These are phyloP conservation scores for Aureobasidium zeae DNA, from an alignment of 2,329 filamentous ascomycete species.

Conservation along the genomic window DNA sequence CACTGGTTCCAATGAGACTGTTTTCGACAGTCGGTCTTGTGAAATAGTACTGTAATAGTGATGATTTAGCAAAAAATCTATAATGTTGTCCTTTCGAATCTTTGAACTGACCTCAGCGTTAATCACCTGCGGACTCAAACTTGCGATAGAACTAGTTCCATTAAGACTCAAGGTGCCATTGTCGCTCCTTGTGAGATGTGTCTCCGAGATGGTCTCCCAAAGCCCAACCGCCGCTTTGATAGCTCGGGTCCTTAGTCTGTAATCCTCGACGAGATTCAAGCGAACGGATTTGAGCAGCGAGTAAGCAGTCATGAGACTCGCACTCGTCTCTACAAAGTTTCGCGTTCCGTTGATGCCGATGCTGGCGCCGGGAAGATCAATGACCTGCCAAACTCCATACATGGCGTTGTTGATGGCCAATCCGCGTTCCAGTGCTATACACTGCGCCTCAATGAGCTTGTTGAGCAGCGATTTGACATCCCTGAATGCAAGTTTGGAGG, in stretches of 20 bases:
- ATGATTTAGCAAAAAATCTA: no score
- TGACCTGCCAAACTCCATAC: background rate
- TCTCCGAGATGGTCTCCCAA: background rate
- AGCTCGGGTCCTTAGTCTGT: background rate
- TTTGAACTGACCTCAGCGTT: background rate
- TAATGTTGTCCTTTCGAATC: no score
- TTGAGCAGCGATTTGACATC: background rate
- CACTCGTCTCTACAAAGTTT: slow-evolving; percentile 3
- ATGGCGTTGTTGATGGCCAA: background rate
- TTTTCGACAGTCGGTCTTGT: background rate
- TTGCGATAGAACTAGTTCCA: slow-evolving; percentile 2
- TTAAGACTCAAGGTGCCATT: background rate
- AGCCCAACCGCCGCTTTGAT: background rate
- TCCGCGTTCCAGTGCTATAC: background rate
- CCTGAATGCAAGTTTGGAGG: background rate
- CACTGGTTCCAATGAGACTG: slow-evolving; percentile 5
- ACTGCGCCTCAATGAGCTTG: background rate
- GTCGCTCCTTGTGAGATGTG: background rate
- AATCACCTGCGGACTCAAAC: background rate
- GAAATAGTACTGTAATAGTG: background rate
- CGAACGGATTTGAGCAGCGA: background rate
- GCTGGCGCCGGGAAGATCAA: background rate
- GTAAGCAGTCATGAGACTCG: slow-evolving; percentile 4
- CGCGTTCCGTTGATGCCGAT: background rate
- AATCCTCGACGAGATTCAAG: background rate